These are phyloP conservation scores for Schizonepeta tenuifolia DNA, from an alignment of 257 asterid genomes.

Conservation along the genomic window DNA sequence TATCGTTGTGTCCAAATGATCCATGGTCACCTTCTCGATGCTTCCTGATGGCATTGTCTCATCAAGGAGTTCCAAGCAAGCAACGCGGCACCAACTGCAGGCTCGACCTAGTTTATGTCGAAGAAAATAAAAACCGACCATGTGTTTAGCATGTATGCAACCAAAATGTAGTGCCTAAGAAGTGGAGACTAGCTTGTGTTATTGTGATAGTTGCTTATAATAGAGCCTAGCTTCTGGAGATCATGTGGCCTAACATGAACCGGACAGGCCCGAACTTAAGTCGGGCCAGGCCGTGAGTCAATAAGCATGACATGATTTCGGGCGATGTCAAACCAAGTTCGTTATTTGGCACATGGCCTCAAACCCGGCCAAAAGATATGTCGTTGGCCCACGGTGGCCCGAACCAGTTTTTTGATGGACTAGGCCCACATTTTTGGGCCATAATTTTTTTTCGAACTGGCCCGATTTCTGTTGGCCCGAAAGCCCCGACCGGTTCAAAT, in stretches of 20 bases:
- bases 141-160: background rate
- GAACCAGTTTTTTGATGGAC: too few species aligned
- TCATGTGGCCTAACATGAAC: background rate
- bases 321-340: too few species aligned
- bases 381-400: too few species aligned
- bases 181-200: background rate
- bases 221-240: background rate
- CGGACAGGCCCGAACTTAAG: too few species aligned
- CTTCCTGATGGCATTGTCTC: constrained; percentile 50
- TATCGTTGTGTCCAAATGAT: background rate
- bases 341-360: too few species aligned
- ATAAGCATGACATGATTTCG: too few species aligned
- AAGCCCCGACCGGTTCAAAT: too few species aligned
- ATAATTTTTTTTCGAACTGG: too few species aligned
- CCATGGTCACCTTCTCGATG: constrained; percentile 33
- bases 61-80: constrained; percentile 76
- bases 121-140: background rate
- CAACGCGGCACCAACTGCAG: constrained; percentile 87
- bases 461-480: too few species aligned
- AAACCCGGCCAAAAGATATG: too few species aligned
- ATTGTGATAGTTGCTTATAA: background rate
- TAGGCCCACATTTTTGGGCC: too few species aligned
- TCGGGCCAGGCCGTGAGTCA: too few species aligned
- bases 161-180: background rate
- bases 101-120: constrained; percentile 60